Evolutionary conservation across 1,284 basidiomycete genomes (phyloP).

Genomic region (Ceratobasidium sp.): DNA sequence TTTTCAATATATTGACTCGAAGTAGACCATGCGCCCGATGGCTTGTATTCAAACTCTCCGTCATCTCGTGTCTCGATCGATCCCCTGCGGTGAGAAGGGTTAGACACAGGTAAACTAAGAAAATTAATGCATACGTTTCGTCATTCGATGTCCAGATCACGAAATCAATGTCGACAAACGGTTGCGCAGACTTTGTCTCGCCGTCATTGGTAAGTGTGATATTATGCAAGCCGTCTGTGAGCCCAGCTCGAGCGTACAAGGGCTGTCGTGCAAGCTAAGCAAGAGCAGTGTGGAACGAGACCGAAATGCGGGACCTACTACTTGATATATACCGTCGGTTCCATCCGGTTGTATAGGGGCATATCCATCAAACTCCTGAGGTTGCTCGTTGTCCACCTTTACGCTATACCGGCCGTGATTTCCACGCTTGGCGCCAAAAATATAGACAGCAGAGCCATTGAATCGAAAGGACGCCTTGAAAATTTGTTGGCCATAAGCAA

Average conservation of each 20-base stretch:
- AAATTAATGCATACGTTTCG: neutral
- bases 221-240: conserved; percentile 18
- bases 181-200: neutral
- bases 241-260: neutral
- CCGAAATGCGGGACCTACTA: neutral
- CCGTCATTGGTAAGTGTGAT: conserved; percentile 13
- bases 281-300: neutral
- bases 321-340: conserved; percentile 32
- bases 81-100: neutral
- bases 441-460: conserved; percentile 33
- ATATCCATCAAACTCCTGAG: conserved; percentile 25
- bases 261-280: neutral
- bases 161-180: conserved; percentile 37
- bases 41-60: neutral
- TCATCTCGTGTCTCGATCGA: conserved; percentile 14
- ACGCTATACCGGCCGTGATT: conserved; percentile 27
- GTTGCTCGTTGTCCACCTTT: conserved; percentile 8
- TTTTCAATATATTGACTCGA: neutral
- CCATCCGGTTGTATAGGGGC: conserved; percentile 27
- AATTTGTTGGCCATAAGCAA: neutral
- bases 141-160: conserved; percentile 38
- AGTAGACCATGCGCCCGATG: neutral
- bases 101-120: neutral
- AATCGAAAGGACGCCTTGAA: conserved; percentile 13
- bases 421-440: conserved; percentile 38